Conservation (phyloP, 2,329 filamentous ascomycete species). For the Lanzia echinophila region DNA sequence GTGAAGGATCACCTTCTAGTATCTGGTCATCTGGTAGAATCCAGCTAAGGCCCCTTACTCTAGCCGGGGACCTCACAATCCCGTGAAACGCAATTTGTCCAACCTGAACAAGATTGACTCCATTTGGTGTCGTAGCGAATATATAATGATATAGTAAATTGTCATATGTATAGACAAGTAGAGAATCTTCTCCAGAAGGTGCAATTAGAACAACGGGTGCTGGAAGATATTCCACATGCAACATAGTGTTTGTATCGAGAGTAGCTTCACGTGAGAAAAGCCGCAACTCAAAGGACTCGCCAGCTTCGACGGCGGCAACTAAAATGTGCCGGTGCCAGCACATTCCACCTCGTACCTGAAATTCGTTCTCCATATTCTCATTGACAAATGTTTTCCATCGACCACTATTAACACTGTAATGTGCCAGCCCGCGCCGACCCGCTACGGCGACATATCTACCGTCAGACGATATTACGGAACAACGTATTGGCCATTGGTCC, state of each 20-base stretch:
- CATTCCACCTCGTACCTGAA: slow-evolving; percentile 91
- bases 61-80: slow-evolving; percentile 85
- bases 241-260: slow-evolving; percentile 64
- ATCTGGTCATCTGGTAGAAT: slow-evolving; percentile 87
- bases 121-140: slow-evolving; percentile 63
- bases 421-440: slow-evolving; percentile 83
- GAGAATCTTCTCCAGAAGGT: slow-evolving; percentile 84
- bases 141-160: slow-evolving; percentile 94
- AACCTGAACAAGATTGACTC: slow-evolving; percentile 79
- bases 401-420: slow-evolving; percentile 91
- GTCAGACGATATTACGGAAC: slow-evolving; percentile 81
- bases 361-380: slow-evolving; percentile 75
- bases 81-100: slow-evolving; percentile 97
- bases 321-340: slow-evolving; percentile 97
- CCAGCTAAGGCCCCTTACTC: slow-evolving; percentile 92
- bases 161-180: slow-evolving; percentile 95
- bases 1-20: slow-evolving; percentile 84
- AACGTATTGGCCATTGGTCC: slow-evolving; percentile 89
- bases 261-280: slow-evolving; percentile 83
- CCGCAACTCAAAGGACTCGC: slow-evolving; percentile 76
- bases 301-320: slow-evolving; percentile 85
- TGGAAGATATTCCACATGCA: slow-evolving; percentile 72
- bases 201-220: slow-evolving; percentile 87
- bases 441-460: slow-evolving; percentile 94
- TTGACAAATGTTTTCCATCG: slow-evolving; percentile 94